phyloP scores from a whole-genome alignment of 225 moss, liverwort and hornwort species.

The Thuidium tamariscinum region DNA sequence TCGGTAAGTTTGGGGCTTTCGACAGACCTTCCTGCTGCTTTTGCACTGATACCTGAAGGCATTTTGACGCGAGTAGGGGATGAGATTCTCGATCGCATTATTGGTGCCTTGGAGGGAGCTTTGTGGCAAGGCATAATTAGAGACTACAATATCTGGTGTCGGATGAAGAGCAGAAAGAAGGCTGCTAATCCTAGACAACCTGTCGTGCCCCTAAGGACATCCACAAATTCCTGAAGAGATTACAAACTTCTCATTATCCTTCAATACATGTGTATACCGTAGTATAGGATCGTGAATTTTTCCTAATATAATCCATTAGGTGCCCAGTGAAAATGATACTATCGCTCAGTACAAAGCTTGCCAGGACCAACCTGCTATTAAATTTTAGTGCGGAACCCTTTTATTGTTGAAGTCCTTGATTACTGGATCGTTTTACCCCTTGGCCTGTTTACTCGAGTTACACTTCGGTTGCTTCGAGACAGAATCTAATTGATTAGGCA shows the following conservation, averaged over 20 bases:
- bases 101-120: constrained; percentile 70
- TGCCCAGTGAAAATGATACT: not conserved
- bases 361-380: not conserved
- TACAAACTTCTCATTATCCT: not conserved
- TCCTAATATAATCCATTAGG: not conserved
- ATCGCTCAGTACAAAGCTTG: not conserved
- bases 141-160: constrained; percentile 81
- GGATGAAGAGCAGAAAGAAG: constrained; percentile 28
- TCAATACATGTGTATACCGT: not conserved
- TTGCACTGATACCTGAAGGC: constrained; percentile 54
- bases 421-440: not conserved
- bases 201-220: constrained; percentile 22
- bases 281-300: not conserved
- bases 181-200: not conserved
- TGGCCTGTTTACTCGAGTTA: not conserved
- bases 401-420: not conserved
- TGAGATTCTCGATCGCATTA: constrained; percentile 65
- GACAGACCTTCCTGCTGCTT: constrained; percentile 50
- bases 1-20: constrained; percentile 46
- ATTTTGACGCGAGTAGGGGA: constrained; percentile 61
- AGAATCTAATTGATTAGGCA: not conserved
- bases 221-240: not conserved
- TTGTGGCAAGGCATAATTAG: constrained; percentile 65
- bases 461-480: not conserved
- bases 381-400: not conserved